A percentile compares a stretch with the other conserved stretches of the same genome.
phyloP scores from a whole-genome alignment of 108 stramenopile species.

The Cyclotella baltica region DNA sequence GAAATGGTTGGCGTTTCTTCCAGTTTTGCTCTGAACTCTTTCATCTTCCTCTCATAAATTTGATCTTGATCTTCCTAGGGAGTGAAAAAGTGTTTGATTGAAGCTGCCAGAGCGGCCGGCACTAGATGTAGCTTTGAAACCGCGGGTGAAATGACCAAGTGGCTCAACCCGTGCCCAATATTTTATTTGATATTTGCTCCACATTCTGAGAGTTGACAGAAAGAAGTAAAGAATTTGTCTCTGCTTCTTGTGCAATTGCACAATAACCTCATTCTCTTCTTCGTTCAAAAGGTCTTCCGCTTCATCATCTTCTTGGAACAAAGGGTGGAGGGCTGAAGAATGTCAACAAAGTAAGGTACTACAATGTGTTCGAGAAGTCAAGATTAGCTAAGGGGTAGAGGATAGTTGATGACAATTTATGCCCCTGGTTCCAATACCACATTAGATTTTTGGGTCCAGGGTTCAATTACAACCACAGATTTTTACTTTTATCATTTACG shows the following conservation, averaged over 20 bases:
- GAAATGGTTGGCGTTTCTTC: neutral
- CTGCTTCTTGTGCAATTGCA: neutral
- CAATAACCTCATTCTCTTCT: neutral
- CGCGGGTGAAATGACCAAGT: neutral
- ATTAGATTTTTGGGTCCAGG: too few relatives aligned
- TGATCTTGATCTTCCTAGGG: neutral
- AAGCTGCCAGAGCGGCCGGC: neutral
- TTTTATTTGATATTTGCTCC: neutral
- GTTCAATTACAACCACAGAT: too few relatives aligned
- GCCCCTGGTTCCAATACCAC: too few relatives aligned
- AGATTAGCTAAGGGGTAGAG: too few relatives aligned
- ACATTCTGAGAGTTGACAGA: neutral
- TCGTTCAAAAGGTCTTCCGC: too few relatives aligned
- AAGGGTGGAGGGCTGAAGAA: too few relatives aligned
- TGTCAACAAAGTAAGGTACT: too few relatives aligned
- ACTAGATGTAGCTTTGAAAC: neutral
- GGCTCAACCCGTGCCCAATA: constrained; percentile 1
- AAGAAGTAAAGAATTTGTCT: neutral
- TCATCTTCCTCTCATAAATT: neutral
- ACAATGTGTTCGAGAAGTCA: too few relatives aligned
- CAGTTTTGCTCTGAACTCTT: neutral
- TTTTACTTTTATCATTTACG: too few relatives aligned
- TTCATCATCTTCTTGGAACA: too few relatives aligned
- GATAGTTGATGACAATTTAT: too few relatives aligned
- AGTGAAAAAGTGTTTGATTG: neutral